Evolutionary conservation across 83 land plant genomes (phyloP), one percentile per base, ranked within the genome.

Genomic region (Larix sibirica): DNA sequence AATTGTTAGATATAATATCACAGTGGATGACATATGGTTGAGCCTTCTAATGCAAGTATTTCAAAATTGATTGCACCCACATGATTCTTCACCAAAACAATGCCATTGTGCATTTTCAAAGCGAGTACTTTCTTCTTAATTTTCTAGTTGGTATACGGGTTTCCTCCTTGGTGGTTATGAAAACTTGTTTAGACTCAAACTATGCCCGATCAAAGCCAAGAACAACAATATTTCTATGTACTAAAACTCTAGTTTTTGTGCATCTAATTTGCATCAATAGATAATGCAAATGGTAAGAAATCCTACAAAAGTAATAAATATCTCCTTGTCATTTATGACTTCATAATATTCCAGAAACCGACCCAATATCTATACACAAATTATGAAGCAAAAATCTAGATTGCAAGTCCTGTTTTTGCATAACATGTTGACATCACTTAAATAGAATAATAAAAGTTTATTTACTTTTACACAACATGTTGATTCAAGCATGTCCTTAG

Each of bases 221-320:
- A 28, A 28, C 28, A 28, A 28, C 28, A 28, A 28, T 28, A 28
- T 44, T 4, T 44, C 47, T 44, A 44, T 6, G 7, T 44, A 44
- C 8, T 44, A 44, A 44, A 44, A 6, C 8, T 89, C 87, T 16
- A 92, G 95, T 67, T 86, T 70, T 50, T 83, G 83, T 40, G 71
- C 50, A 50, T 81, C 86, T 74, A 98, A 86, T 71, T 92, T 87
- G 84, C 97, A 98, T 77, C 82, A 85, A 80, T 94, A 98, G 23
- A 96, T 91, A 24, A 96, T 96, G 0, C 94, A 94, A 10, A 99
- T 99, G 16, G 96, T 89, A 38, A 98, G 94, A 73, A 96, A 98
- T 84, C 99, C 93, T 13, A 93, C 91, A 84, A 96, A 98, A 31
- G 83, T 80, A 85, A 96, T 84, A 84, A 98, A 96, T 31, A 95